Conservation (phyloP, 225 moss, liverwort and hornwort genomes). For the Climacium dendroides region DNA sequence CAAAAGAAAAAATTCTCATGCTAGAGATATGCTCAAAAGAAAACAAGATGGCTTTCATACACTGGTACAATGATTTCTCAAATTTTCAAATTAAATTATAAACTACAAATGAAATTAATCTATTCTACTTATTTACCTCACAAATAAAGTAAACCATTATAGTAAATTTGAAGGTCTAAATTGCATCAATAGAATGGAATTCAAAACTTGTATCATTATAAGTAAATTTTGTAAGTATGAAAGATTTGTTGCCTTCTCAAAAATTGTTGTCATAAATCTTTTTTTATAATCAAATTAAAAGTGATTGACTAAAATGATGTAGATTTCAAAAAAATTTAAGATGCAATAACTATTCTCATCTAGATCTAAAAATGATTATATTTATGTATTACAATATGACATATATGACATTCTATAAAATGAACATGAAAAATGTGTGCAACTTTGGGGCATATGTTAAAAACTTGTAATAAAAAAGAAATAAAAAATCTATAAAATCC, state of each 20-base stretch:
- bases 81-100: background rate
- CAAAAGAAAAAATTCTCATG: background rate
- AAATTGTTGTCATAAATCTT: background rate
- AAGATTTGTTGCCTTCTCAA: background rate
- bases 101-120: rapidly evolving
- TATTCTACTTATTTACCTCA: background rate
- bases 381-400: background rate
- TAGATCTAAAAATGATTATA: background rate
- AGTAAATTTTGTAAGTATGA: background rate
- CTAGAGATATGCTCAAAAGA: background rate
- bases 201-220: background rate
- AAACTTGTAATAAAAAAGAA: background rate
- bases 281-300: background rate
- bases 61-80: background rate
- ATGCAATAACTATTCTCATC: background rate
- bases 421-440: background rate
- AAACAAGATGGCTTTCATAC: background rate
- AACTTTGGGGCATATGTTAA: background rate
- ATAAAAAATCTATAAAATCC: background rate
- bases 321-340: background rate
- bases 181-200: rapidly evolving
- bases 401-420: background rate
- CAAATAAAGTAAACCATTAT: background rate
- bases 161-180: background rate
- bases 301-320: background rate